Evolutionary conservation across 2,329 filamentous ascomycete genomes (phyloP), one percentile per base, ranked within the genome.

Genomic region (Fusarium neocosmosporiellum): DNA sequence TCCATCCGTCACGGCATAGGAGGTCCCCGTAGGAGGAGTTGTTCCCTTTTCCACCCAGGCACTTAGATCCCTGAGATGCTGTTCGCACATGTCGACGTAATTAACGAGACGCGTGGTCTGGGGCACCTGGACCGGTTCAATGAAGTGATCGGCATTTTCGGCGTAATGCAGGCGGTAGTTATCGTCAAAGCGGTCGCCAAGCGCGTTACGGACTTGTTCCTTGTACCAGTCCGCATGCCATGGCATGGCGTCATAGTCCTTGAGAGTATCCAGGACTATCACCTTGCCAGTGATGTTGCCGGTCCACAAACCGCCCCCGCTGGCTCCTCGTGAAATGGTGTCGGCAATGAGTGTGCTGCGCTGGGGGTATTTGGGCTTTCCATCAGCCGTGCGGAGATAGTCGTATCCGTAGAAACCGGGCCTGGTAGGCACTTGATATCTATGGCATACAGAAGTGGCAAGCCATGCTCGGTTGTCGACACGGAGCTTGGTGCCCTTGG

Each of bases 141-240:
- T 69, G 22, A 29, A 29, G 31, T 78, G 76, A 5, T 77, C 66
- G 5, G 67, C 65, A 10, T 76, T 70, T 13, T 75, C 75, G 24
- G 33, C 67, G 63, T 65, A 78, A 46, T 70, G 73, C 1, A 78
- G 59, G 11, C 75, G 70, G 34, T 71, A 76, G 36, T 70, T 54
- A 53, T 74, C 65, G 4, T 65, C 64, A 20, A 71, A 36, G 2
- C 53, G 63, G 7, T 53, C 43, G 4, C 73, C 72, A 5, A 72
- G 48, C 0, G 58, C 61, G 14, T 65, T 24, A 3, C 55, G 48
- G 11, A 76, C 74, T 29, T 70, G 57, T 7, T 27, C 27, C 14
- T 61, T 66, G 34, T 76, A 78, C 76, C 76, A 78, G 43, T 75
- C 72, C 6, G 76, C 75, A 43, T 78, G 76, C 70, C 70, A 70